These are phyloP conservation scores for Antrodiella citrinella DNA, from an alignment of 768 basidiomycete genomes.

Conservation along the genomic window DNA sequence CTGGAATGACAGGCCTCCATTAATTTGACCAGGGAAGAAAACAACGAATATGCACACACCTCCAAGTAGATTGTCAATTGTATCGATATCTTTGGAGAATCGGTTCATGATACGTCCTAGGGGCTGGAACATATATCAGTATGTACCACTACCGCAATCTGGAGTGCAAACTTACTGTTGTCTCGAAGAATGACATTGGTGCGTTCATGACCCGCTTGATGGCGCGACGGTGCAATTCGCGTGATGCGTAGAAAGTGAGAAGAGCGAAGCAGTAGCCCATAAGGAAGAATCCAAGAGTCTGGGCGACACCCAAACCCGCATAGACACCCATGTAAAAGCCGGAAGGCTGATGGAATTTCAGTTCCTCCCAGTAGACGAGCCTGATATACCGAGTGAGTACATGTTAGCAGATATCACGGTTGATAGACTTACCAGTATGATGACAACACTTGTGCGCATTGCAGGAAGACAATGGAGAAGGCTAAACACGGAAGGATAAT, in stretches of 20 bases:
- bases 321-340: conserved; percentile 85
- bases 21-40: not conserved
- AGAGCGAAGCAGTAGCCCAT: conserved; percentile 59
- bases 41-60: conserved; percentile 24
- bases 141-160: not conserved
- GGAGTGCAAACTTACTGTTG: conserved; percentile 44
- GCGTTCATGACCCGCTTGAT: conserved; percentile 70
- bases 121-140: conserved; percentile 29
- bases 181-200: conserved; percentile 89
- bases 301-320: conserved; percentile 60
- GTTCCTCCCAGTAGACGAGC: conserved; percentile 83
- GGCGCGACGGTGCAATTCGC: conserved; percentile 54
- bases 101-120: conserved; percentile 87
- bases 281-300: conserved; percentile 60
- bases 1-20: no score
- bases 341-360: conserved; percentile 47
- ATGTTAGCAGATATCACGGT: not conserved
- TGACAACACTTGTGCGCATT: conserved; percentile 63
- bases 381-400: conserved; percentile 31
- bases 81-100: conserved; percentile 83
- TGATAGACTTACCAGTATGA: conserved; percentile 54
- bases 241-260: conserved; percentile 74
- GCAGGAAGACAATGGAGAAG: conserved; percentile 52
- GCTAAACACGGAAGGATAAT: conserved; percentile 61
- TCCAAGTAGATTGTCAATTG: conserved; percentile 66